Conservation (phyloP, 805 yeast genomes). For the Candida odintsovae region DNA sequence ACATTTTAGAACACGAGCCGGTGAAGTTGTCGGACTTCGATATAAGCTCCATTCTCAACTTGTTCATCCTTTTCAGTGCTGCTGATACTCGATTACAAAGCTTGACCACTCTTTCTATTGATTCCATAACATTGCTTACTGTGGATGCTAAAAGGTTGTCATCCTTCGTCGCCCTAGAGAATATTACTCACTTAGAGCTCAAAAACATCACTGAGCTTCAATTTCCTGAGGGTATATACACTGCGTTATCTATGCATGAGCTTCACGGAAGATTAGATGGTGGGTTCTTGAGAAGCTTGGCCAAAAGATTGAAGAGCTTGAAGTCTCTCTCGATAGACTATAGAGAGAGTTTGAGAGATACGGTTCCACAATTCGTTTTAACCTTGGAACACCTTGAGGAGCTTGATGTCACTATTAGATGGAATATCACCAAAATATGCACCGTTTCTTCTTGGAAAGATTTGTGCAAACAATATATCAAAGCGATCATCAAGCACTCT, state of each 20-base stretch:
- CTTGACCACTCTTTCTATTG: conserved; percentile 10
- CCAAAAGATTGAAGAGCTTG: conserved; percentile 23
- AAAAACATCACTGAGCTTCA: conserved; percentile 33
- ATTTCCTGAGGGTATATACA: conserved; percentile 10
- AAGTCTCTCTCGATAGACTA: conserved; percentile 32
- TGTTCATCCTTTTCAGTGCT: conserved; percentile 8
- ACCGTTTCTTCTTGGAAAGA: conserved; percentile 18
- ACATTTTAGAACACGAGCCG: conserved; percentile 12
- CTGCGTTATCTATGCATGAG: conserved; percentile 10
- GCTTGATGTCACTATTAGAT: conserved; percentile 36
- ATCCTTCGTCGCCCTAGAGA: conserved; percentile 4
- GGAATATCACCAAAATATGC: conserved; percentile 30
- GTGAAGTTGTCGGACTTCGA: conserved; percentile 15
- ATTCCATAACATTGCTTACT: conserved; percentile 13
- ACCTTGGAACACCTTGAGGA: conserved; percentile 24
- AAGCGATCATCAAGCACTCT: conserved; percentile 16
- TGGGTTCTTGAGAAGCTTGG: conserved; percentile 26
- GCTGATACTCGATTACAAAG: conserved; percentile 1
- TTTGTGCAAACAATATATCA: conserved; percentile 15
- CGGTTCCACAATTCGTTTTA: conserved; percentile 31
- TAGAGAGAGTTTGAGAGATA: conserved; percentile 36
- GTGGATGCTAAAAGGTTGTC: conserved; percentile 12
- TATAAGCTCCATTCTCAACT: conserved; percentile 6
- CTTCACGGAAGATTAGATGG: conserved; percentile 10
- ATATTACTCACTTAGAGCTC: conserved; percentile 27